Percentiles rank a stretch among this genome's conserved stretches.
phyloP scores from a whole-genome alignment of 2,329 filamentous ascomycete genomes.

The Thielaviopsis punctulata region DNA sequence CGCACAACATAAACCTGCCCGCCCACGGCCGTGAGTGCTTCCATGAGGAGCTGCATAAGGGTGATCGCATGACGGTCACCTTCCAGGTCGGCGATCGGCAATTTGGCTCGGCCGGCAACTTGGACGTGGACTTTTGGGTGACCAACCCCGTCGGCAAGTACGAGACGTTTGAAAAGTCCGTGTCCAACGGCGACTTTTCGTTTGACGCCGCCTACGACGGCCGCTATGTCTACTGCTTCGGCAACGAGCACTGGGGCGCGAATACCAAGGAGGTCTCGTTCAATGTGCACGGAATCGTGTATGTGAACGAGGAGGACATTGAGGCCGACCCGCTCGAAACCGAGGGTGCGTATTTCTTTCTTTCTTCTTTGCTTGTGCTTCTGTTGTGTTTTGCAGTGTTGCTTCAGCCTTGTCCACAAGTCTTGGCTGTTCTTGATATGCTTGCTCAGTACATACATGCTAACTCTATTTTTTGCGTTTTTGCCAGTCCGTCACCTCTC shows the following conservation, averaged over 20 bases:
- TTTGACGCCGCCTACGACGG: conserved; percentile 77
- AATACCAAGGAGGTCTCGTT: conserved; percentile 97
- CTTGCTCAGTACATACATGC: conserved; percentile 5
- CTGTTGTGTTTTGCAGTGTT: not conserved
- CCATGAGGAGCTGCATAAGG: conserved; percentile 78
- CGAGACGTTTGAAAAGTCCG: conserved; percentile 61
- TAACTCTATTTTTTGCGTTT: conserved; percentile 5
- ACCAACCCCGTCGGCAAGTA: conserved; percentile 60
- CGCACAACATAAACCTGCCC: conserved; percentile 91
- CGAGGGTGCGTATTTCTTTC: conserved; percentile 45
- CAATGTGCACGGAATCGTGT: conserved; percentile 97
- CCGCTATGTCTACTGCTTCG: conserved; percentile 93
- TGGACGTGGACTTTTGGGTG: conserved; percentile 98
- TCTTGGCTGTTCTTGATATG: no score
- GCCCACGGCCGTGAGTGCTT: conserved; percentile 95
- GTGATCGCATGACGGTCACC: conserved; percentile 96
- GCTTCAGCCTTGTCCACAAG: not conserved
- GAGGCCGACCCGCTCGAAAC: conserved; percentile 75
- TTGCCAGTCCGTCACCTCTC: conserved; percentile 61
- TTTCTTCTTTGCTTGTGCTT: not conserved
- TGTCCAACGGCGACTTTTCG: conserved; percentile 83
- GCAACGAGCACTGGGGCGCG: conserved; percentile 94
- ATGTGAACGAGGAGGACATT: conserved; percentile 75
- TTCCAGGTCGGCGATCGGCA: conserved; percentile 97
- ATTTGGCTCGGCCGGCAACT: conserved; percentile 82